Percentiles rank a stretch among this genome's conserved stretches.
phyloP scores from a whole-genome alignment of 352 stramenopile genomes.

The Thraustotheca clavata region DNA sequence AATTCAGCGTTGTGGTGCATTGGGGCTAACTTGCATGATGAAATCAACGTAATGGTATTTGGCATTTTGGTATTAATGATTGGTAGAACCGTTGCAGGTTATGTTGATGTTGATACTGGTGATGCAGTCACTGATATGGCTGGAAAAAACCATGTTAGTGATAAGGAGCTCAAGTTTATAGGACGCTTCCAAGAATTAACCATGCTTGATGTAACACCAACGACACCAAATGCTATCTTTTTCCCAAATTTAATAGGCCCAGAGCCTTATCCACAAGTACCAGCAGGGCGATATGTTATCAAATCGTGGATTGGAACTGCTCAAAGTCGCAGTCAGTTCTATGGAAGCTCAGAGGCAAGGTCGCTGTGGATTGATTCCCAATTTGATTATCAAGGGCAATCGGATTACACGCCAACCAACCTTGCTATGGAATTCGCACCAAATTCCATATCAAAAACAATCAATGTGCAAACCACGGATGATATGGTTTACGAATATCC shows the following conservation, averaged over 20 bases:
- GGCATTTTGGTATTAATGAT: too few species aligned
- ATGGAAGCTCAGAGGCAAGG: constrained; percentile 73
- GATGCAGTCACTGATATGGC: constrained; percentile 56
- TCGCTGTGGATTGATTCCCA: constrained; percentile 66
- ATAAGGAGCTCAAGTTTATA: constrained; percentile 27
- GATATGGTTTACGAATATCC: constrained; percentile 88
- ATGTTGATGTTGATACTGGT: constrained; percentile 63
- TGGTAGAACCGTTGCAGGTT: constrained; percentile 21
- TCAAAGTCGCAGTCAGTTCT: constrained; percentile 83
- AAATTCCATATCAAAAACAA: constrained; percentile 32
- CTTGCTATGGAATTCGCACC: constrained; percentile 12
- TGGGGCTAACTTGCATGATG: constrained; percentile 49
- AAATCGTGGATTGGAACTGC: constrained; percentile 72
- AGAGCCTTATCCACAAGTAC: constrained; percentile 67
- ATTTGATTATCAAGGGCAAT: constrained; percentile 86
- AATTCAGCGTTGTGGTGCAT: constrained; percentile 52
- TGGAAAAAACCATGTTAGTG: constrained; percentile 27
- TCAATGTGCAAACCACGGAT: constrained; percentile 79
- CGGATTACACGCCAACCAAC: constrained; percentile 75
- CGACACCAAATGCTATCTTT: constrained; percentile 18
- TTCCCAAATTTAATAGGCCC: constrained; percentile 41
- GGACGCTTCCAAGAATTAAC: constrained; percentile 55
- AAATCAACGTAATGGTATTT: constrained; percentile 30
- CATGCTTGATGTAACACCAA: constrained; percentile 46
- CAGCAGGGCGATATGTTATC: constrained; percentile 44